Conservation (phyloP, 495 filamentous ascomycete genomes). For the Trichocladium antarcticum region DNA sequence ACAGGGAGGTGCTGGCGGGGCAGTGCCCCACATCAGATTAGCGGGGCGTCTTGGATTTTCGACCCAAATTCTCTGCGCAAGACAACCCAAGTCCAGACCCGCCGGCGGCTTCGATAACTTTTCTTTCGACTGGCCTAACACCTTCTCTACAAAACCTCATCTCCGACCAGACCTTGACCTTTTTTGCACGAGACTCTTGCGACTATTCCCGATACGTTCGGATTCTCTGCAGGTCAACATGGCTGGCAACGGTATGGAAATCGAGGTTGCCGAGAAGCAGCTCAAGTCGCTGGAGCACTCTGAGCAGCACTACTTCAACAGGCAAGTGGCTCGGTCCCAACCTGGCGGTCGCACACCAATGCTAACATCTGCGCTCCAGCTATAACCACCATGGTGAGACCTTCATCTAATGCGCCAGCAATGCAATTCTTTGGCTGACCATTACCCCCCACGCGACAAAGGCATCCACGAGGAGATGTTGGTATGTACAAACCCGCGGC, state of each 20-base stretch:
- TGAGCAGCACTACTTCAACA: constrained; percentile 96
- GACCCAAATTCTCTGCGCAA: constrained; percentile 18
- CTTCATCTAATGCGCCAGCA: constrained; percentile 2
- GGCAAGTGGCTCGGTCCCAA: constrained; percentile 40
- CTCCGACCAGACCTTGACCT: neutral
- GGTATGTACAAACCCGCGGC: constrained; percentile 46
- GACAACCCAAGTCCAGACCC: neutral
- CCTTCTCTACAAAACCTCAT: neutral
- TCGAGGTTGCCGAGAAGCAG: constrained; percentile 40
- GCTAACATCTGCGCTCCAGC: constrained; percentile 36
- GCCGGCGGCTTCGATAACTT: neutral
- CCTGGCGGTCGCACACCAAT: neutral
- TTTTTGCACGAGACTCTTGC: neutral
- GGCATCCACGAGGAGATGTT: constrained; percentile 98
- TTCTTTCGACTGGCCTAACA: neutral
- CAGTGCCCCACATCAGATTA: constrained; percentile 13
- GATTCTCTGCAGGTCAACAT: constrained; percentile 18
- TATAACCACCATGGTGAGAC: constrained; percentile 89
- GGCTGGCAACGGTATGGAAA: constrained; percentile 35
- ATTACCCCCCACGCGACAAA: constrained; percentile 35
- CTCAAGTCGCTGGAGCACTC: constrained; percentile 65
- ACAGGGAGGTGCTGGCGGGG: constrained; percentile 7
- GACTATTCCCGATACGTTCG: neutral
- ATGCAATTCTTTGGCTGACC: constrained; percentile 24
- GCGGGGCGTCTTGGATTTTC: constrained; percentile 14